These are phyloP conservation scores for Pelargonium nanum DNA, from an alignment of 345 rosid genomes.

Conservation along the genomic window DNA sequence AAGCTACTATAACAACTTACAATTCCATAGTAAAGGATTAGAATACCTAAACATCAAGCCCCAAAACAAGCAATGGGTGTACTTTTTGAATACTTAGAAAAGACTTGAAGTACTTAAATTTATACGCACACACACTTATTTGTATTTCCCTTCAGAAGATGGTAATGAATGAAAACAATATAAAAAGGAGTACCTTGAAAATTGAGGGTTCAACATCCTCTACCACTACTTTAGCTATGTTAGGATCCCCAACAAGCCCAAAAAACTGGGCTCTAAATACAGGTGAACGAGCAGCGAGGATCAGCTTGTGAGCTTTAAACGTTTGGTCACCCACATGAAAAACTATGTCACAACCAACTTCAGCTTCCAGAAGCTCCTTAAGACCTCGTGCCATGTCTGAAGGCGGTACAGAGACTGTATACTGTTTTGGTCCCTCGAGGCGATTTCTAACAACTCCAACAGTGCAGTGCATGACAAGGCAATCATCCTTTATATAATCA, in stretches of 20 bases:
- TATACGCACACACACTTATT: not conserved
- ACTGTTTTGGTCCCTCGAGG: slow-evolving; percentile 59
- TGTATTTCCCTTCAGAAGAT: not conserved
- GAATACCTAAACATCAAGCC: not conserved
- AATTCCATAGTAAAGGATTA: not conserved
- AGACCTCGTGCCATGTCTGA: slow-evolving; percentile 73
- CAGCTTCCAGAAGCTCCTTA: slow-evolving; percentile 62
- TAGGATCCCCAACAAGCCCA: slow-evolving; percentile 72
- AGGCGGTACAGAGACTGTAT: slow-evolving; percentile 43
- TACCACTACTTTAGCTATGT: slow-evolving; percentile 39
- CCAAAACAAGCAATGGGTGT: not conserved
- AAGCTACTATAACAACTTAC: not conserved
- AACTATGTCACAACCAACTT: slow-evolving; percentile 60
- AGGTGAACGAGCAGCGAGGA: slow-evolving; percentile 89
- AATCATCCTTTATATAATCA: slow-evolving; percentile 71
- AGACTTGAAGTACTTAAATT: not conserved
- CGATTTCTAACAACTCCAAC: slow-evolving; percentile 85
- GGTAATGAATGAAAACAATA: not conserved
- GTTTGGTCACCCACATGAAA: slow-evolving; percentile 72
- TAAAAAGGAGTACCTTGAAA: slow-evolving; percentile 50
- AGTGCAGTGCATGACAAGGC: slow-evolving; percentile 73
- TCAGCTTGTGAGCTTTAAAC: slow-evolving; percentile 72
- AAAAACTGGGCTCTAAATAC: slow-evolving; percentile 90
- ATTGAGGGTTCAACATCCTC: slow-evolving; percentile 73
- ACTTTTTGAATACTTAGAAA: not conserved